A percentile compares a stretch with the other conserved stretches of the same genome.
Evolutionary conservation across 2,329 filamentous ascomycete species (phyloP).

Genomic region (Rhexocercosporidium sp.): DNA sequence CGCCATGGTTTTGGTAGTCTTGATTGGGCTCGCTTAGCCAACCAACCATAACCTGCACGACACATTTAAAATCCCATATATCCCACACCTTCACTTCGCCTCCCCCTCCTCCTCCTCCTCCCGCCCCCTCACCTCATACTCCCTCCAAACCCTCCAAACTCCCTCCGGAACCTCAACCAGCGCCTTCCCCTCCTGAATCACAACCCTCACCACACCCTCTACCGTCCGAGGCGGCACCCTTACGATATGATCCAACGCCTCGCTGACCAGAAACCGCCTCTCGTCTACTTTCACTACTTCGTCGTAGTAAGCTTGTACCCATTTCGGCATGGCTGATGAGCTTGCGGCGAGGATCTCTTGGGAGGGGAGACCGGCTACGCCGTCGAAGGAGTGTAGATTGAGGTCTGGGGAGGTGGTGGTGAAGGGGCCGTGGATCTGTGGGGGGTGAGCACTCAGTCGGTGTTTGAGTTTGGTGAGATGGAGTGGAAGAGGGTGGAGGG

Average conservation of each 20-base stretch:
- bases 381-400: slow-evolving; percentile 16
- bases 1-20: too few species aligned
- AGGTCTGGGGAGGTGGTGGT: slow-evolving; percentile 5
- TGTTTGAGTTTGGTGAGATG: not conserved
- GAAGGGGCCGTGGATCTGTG: slow-evolving; percentile 20
- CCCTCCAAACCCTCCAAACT: slow-evolving; percentile 35
- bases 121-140: slow-evolving; percentile 29
- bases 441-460: not conserved
- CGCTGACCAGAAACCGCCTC: slow-evolving; percentile 30
- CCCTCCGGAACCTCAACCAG: slow-evolving; percentile 30
- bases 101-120: slow-evolving; percentile 4
- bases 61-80: too few species aligned
- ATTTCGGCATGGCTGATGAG: slow-evolving; percentile 18
- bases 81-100: not conserved
- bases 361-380: slow-evolving; percentile 22
- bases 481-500: not conserved
- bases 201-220: slow-evolving; percentile 27
- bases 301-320: slow-evolving; percentile 34
- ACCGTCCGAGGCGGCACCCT: slow-evolving; percentile 24
- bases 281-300: slow-evolving; percentile 34
- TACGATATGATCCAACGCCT: slow-evolving; percentile 32
- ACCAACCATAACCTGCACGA: too few species aligned
- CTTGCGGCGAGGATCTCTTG: not conserved
- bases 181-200: slow-evolving; percentile 33
- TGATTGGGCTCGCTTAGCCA: too few species aligned